Base-by-base conservation (phyloP, 192 early-diverging fungal species). In the Coemansia sp. region DNA sequence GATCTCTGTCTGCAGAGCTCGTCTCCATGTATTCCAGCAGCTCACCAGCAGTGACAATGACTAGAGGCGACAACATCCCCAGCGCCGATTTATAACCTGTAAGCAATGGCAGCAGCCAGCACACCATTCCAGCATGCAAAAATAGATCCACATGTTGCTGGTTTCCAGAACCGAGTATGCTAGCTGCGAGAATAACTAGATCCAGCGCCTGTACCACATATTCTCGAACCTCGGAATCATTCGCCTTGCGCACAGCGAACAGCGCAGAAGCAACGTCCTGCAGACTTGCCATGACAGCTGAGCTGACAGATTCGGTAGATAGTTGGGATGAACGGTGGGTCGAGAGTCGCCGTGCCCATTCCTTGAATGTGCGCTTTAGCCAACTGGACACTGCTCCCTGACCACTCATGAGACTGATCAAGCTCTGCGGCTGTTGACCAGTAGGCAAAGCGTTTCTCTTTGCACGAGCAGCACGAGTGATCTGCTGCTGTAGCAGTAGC, bases 41-140 rank as follows among this genome's bases (percentile, higher is more conserved):
- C 58, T 69, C 67, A n/a, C 31, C 56, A 14, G 23, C 32, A 3
- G 48, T 64, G 18, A 62, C 50, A 2, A 0, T 16, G 54, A 63
- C 28, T 27, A 65, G 24, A 22, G 23, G 23, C 23, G 12, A 4
- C 16, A 25, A 24, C 38, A 19, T 9, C 47, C 22, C 27, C 19
- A 19, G 49, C 28, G 27, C 64, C 21, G 44, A 24, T 22, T 34
- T 26, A 9, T 49, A 34, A 25, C 73, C 73, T 0, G 64, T 66
- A 18, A 76, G 68, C 54, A 70, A 23, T 14, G 73, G 73, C 56
- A 76, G 56, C 21, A 70, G 49, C 73, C 73, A 76, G 32, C 31
- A 32, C 18, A 54, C 56, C 9, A 65, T 16, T 6, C 44, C 64
- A 8, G 55, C 52, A n/a, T 3, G 9, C 22, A 69, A 19, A 2